phyloP scores from a whole-genome alignment of 805 yeast genomes.

The Lipomyces sp. region DNA sequence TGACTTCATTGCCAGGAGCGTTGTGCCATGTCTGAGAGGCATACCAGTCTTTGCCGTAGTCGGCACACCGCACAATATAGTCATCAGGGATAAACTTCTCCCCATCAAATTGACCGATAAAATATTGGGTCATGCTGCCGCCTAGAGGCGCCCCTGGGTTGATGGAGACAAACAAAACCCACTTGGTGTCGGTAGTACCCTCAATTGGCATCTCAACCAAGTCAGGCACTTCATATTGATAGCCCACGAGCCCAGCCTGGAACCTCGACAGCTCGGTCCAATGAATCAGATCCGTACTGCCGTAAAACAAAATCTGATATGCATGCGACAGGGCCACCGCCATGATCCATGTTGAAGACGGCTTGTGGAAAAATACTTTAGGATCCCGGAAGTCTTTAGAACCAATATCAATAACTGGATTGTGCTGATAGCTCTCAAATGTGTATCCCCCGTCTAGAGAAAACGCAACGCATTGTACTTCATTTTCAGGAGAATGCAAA shows the following conservation, averaged over 20 bases:
- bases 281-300: constrained; percentile 2
- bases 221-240: constrained; percentile 52
- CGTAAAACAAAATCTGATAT: constrained; percentile 6
- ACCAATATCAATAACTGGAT: constrained; percentile 3
- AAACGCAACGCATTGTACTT: constrained; percentile 7
- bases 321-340: constrained; percentile 10
- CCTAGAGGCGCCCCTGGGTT: constrained; percentile 52
- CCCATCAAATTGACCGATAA: constrained; percentile 52
- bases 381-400: constrained; percentile 18
- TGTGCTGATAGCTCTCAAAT: constrained; percentile 5
- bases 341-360: constrained; percentile 15
- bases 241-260: constrained; percentile 40
- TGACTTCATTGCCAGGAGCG: neutral
- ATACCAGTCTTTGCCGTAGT: neutral
- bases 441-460: constrained; percentile 7
- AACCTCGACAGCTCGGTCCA: constrained; percentile 14
- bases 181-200: constrained; percentile 39
- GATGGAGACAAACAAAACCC: constrained; percentile 50
- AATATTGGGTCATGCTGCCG: constrained; percentile 42
- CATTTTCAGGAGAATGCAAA: neutral
- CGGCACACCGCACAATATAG: neutral
- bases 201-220: constrained; percentile 45
- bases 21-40: neutral
- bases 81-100: constrained; percentile 44
- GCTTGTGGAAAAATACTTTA: constrained; percentile 14